Percentiles rank a stretch among this genome's conserved stretches.
Conservation (phyloP, 306 rosid genomes). For the Vachellia pachyceras region DNA sequence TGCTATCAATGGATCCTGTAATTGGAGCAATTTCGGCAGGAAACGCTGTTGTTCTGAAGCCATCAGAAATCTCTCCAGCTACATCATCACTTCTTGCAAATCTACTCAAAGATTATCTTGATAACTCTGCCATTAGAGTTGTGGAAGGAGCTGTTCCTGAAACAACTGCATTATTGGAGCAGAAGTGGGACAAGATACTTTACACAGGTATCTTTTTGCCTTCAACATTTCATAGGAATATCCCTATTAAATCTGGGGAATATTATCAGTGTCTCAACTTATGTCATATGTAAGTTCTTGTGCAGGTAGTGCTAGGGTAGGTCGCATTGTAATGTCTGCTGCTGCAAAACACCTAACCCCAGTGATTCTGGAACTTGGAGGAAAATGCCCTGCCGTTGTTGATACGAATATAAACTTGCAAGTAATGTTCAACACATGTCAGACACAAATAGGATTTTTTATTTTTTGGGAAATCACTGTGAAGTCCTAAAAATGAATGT, state of each 20-base stretch:
- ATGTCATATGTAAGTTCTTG: background rate
- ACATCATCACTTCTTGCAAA: constrained; percentile 62
- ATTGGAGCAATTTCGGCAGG: constrained; percentile 90
- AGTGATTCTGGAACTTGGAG: constrained; percentile 82
- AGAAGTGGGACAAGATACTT: constrained; percentile 89
- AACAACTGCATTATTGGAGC: constrained; percentile 78
- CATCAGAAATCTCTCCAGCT: constrained; percentile 83
- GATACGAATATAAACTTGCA: constrained; percentile 73
- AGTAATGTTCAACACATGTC: constrained; percentile 41
- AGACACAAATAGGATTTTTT: background rate
- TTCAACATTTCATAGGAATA: background rate
- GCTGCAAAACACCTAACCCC: constrained; percentile 94
- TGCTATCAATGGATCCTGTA: constrained; percentile 80
- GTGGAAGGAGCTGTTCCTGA: constrained; percentile 81
- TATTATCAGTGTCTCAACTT: too few species aligned
- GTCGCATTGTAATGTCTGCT: constrained; percentile 92
- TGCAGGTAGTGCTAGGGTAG: constrained; percentile 87
- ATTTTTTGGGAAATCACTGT: background rate
- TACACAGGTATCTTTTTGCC: constrained; percentile 62
- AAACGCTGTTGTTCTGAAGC: constrained; percentile 76
- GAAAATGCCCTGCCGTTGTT: constrained; percentile 89
- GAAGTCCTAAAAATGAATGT: too few species aligned
- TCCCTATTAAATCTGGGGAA: background rate
- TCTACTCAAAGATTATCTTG: constrained; percentile 58
- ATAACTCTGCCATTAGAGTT: constrained; percentile 69